These are phyloP conservation scores for Podospora comata DNA, from an alignment of 495 filamentous ascomycete species.

Conservation along the genomic window DNA sequence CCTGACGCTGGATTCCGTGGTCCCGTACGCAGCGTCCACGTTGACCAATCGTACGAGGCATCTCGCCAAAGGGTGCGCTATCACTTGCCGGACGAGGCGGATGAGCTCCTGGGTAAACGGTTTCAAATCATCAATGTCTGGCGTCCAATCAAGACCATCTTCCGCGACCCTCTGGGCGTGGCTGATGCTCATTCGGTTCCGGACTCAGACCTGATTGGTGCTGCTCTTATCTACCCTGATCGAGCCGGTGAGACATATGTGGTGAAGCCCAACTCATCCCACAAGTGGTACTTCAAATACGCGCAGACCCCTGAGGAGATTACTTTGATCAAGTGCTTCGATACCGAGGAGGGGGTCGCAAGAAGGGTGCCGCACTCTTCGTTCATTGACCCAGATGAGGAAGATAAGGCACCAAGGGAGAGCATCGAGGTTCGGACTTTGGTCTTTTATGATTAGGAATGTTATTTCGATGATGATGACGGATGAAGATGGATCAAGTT, in stretches of 20 bases:
- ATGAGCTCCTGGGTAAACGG: constrained; percentile 57
- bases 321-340: constrained; percentile 69
- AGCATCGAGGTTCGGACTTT: constrained; percentile 58
- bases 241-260: constrained; percentile 69
- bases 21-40: constrained; percentile 65
- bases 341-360: constrained; percentile 54
- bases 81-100: constrained; percentile 63
- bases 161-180: constrained; percentile 60
- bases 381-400: constrained; percentile 54
- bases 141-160: constrained; percentile 66
- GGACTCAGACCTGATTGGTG: constrained; percentile 63
- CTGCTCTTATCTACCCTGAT: constrained; percentile 71
- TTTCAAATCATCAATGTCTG: constrained; percentile 80
- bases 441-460: constrained; percentile 27
- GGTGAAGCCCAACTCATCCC: constrained; percentile 54
- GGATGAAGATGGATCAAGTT: too few relatives aligned
- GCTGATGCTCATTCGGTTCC: constrained; percentile 58
- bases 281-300: constrained; percentile 78
- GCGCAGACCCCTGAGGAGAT: constrained; percentile 62
- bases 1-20: constrained; percentile 42
- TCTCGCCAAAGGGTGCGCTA: constrained; percentile 53
- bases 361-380: constrained; percentile 64
- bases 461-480: too few relatives aligned
- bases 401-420: constrained; percentile 49
- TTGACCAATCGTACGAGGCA: constrained; percentile 67